These are phyloP conservation scores for Fraxinus excelsior DNA, from an alignment of 257 asterid genomes.

Conservation along the genomic window DNA sequence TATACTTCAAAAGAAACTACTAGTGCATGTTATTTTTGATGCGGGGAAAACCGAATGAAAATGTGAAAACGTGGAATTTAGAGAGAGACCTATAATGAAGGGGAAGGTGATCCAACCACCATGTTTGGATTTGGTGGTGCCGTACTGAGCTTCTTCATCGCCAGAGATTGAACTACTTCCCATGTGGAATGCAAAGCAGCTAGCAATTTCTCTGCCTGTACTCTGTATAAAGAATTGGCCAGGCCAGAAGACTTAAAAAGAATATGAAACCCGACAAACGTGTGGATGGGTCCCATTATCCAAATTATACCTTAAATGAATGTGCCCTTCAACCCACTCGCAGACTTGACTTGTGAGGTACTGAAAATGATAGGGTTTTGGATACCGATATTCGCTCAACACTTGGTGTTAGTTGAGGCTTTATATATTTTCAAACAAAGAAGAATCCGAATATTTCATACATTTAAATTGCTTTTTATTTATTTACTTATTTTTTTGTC, in stretches of 20 bases:
- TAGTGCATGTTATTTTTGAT: too few species aligned
- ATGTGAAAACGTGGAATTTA: background rate
- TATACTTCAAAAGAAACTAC: background rate
- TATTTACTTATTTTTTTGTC: too few species aligned
- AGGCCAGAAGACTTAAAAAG: background rate
- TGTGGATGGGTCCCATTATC: background rate
- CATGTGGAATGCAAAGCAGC: background rate
- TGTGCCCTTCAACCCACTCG: background rate
- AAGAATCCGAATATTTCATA: too few species aligned
- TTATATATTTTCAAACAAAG: background rate
- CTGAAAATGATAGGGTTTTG: background rate
- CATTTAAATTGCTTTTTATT: too few species aligned
- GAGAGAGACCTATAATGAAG: constrained; percentile 43
- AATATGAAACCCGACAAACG: background rate
- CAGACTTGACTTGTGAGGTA: background rate
- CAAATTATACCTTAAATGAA: background rate
- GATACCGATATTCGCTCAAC: too few species aligned
- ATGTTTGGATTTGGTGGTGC: background rate
- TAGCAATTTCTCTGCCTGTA: background rate
- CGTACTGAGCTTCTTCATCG: constrained; percentile 17
- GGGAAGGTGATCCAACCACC: constrained; percentile 56
- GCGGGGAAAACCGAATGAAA: too few species aligned
- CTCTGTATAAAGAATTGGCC: background rate
- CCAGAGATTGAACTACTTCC: constrained; percentile 3
- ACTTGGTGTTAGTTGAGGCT: background rate